A percentile compares a stretch with the other conserved stretches of the same genome.
phyloP scores from a whole-genome alignment of 208 protist genomes.

The Strigomonas galati region DNA sequence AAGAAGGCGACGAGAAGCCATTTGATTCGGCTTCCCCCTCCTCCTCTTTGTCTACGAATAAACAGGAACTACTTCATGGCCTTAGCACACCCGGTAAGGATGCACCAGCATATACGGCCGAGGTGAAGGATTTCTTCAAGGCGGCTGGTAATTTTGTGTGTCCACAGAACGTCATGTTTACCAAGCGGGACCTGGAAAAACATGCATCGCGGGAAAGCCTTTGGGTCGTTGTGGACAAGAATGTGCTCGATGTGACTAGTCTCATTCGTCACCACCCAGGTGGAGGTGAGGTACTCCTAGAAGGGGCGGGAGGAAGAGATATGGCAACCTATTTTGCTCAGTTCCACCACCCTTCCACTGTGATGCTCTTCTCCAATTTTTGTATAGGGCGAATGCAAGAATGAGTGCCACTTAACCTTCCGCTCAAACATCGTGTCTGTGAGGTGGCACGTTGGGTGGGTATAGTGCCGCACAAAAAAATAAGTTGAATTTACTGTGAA shows the following conservation, averaged over 20 bases:
- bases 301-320: constrained; percentile 57
- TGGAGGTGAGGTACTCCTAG: constrained; percentile 42
- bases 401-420: background rate
- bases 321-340: constrained; percentile 48
- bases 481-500: too few relatives aligned
- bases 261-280: constrained; percentile 67
- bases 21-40: too few relatives aligned
- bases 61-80: too few relatives aligned
- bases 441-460: too few relatives aligned
- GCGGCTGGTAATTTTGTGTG: constrained; percentile 37
- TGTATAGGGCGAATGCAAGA: constrained; percentile 51
- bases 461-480: too few relatives aligned
- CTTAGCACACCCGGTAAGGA: too few relatives aligned
- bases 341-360: constrained; percentile 45
- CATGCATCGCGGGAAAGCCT: constrained; percentile 45
- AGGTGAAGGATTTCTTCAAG: constrained; percentile 34
- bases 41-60: too few relatives aligned
- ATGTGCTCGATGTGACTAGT: constrained; percentile 67
- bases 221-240: constrained; percentile 72
- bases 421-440: background rate
- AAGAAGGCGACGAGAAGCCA: background rate
- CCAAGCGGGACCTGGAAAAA: constrained; percentile 39
- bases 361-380: constrained; percentile 45
- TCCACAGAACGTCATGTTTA: constrained; percentile 39
- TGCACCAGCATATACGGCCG: constrained; percentile 1